phyloP scores from a whole-genome alignment of 768 basidiomycete species.

The Coprinopsis marcescibilis region DNA sequence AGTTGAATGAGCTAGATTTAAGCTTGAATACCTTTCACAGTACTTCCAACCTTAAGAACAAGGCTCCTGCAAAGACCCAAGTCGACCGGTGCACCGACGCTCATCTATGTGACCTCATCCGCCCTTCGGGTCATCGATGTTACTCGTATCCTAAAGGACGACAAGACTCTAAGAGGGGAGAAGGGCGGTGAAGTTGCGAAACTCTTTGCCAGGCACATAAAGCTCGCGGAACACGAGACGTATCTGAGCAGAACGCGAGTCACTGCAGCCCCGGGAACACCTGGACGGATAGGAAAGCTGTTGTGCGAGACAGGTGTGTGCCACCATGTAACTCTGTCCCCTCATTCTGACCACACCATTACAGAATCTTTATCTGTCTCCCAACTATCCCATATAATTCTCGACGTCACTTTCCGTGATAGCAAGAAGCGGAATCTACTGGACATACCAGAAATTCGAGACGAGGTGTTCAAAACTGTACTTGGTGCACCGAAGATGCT shows the following conservation, averaged over 20 bases:
- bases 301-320: conserved; percentile 57
- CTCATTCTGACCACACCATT: conserved; percentile 7
- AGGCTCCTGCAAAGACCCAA: conserved; percentile 75
- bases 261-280: conserved; percentile 87
- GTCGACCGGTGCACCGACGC: conserved; percentile 75
- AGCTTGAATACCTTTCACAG: conserved; percentile 29
- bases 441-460: conserved; percentile 80
- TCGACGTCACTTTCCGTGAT: conserved; percentile 72
- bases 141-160: conserved; percentile 66
- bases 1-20: background rate
- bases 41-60: conserved; percentile 58
- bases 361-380: conserved; percentile 67
- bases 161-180: conserved; percentile 62
- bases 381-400: conserved; percentile 77
- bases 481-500: conserved; percentile 57
- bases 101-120: conserved; percentile 82
- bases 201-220: conserved; percentile 93
- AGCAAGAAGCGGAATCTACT: conserved; percentile 69
- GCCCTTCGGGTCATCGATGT: conserved; percentile 91
- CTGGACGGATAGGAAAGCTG: conserved; percentile 84
- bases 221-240: conserved; percentile 78
- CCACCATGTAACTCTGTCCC: conserved; percentile 14
- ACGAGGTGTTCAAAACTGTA: conserved; percentile 73
- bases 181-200: conserved; percentile 92
- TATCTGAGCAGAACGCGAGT: conserved; percentile 85